Conservation (phyloP, 2,329 filamentous ascomycete genomes). For the Mariannaea sp. region DNA sequence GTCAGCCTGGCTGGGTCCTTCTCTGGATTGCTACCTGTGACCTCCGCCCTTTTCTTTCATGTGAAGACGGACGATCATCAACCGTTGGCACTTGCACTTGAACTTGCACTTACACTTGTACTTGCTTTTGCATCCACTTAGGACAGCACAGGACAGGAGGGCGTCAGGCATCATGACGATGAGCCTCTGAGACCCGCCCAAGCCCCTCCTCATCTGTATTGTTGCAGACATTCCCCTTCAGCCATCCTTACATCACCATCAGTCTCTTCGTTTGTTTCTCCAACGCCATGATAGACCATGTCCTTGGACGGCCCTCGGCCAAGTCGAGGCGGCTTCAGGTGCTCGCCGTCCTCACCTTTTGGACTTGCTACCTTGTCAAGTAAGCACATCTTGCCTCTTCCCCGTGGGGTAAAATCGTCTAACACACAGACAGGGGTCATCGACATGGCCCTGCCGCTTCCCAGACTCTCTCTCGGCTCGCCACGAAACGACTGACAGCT, state of each 20-base stretch:
- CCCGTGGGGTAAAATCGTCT: conserved; percentile 21
- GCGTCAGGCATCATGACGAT: conserved; percentile 27
- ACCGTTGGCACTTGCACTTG: conserved; percentile 19
- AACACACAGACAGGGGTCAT: conserved; percentile 65
- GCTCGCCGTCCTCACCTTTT: conserved; percentile 87
- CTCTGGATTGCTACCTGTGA: neutral
- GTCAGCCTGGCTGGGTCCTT: neutral
- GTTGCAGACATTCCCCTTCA: conserved; percentile 7
- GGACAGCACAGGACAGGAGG: too few relatives aligned
- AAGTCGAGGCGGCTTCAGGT: conserved; percentile 94
- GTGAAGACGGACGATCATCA: conserved; percentile 35
- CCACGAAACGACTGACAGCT: conserved; percentile 74
- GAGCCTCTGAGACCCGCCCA: conserved; percentile 12
- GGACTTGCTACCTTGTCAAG: conserved; percentile 83
- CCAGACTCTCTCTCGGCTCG: conserved; percentile 70
- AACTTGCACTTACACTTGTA: too few relatives aligned
- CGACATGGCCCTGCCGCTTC: conserved; percentile 84
- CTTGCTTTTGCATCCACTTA: too few relatives aligned
- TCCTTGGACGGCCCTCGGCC: conserved; percentile 86
- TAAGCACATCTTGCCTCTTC: conserved; percentile 44
- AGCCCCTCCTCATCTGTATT: conserved; percentile 14
- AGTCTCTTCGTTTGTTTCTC: conserved; percentile 1
- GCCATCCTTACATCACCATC: neutral
- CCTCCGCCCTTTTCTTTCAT: conserved; percentile 25
- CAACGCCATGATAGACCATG: conserved; percentile 74